A percentile compares a stretch with the other conserved stretches of the same genome.
Evolutionary conservation across 2,329 filamentous ascomycete genomes (phyloP).

Genomic region (Capronia epimyces): DNA sequence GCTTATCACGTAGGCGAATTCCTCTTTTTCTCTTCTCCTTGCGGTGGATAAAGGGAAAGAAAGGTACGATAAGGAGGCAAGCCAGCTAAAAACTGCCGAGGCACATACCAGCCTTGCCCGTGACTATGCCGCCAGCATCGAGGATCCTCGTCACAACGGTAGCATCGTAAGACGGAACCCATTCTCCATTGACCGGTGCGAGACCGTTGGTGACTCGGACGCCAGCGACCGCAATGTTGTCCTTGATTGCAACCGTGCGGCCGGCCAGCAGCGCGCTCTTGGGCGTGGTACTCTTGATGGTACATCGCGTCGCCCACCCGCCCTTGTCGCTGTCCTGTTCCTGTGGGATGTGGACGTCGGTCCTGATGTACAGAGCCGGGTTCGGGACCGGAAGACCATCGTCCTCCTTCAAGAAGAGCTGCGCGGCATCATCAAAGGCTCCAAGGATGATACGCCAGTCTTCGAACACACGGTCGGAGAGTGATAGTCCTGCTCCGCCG

Average conservation of each 20-base stretch:
- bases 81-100: too few species aligned
- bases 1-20: constrained; percentile 43
- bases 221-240: constrained; percentile 45
- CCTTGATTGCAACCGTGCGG: constrained; percentile 30
- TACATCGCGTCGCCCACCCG: constrained; percentile 4
- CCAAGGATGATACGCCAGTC: constrained; percentile 5
- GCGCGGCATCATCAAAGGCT: constrained; percentile 1
- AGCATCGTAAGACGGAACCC: constrained; percentile 40
- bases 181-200: constrained; percentile 36
- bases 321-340: constrained; percentile 5
- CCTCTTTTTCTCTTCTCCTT: constrained; percentile 34
- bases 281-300: constrained; percentile 2
- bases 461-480: constrained; percentile 1
- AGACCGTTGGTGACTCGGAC: constrained; percentile 44
- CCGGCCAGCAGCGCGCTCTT: background rate
- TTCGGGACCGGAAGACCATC: constrained; percentile 1
- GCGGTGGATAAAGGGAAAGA: too few species aligned
- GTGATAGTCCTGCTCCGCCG: background rate
- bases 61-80: too few species aligned
- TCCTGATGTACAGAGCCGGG: background rate
- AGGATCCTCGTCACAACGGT: constrained; percentile 43
- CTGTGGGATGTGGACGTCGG: constrained; percentile 2
- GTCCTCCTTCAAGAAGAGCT: constrained; percentile 2
- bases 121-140: constrained; percentile 40
- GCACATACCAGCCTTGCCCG: constrained; percentile 38